Base-by-base conservation (phyloP, 2,329 filamentous ascomycete genomes). In the Ophiognomonia clavigignenti-juglandacearum region DNA sequence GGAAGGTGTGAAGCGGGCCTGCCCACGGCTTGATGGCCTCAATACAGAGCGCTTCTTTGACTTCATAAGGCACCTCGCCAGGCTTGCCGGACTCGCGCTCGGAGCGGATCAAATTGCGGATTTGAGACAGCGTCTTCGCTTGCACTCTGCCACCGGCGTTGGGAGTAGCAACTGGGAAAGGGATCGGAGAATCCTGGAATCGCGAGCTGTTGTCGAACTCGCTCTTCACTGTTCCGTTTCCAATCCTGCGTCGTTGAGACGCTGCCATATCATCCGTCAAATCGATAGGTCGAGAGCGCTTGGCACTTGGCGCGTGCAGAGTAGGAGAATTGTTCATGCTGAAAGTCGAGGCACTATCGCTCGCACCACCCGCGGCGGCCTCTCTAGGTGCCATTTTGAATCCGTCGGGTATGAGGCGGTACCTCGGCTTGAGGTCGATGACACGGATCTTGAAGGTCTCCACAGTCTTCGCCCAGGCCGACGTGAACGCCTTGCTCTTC, bases 1-100 rank as follows among this genome's bases (percentile, higher is more conserved):
- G 61, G 38, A 80, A 78, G 0, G 57, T 66, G 0, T 71, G 59
- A 39, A 83, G 68, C 0, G 81, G 80, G 0, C 57, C 56, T 1
- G 71, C 58, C 85, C 85, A 88, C 1, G 78, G 74, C 7, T 61
- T 58, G 2, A 86, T 74, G 0, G 77, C 75, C n/a, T 76, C 64
- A 14, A 71, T 66, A 38, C 77, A 80, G 14, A 86, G 67, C 0
- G 70, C 69, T 23, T 82, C 74, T 19, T 83, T 80, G 0, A 85
- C 80, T 31, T 78, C 75, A 0, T 77, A 73, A 0, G 82, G 75
- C 0, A 80, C 75, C 0, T 81, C 70, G 6, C 76, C 74, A 0
- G 80, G 80, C 54, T 82, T 70, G 0, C 82, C 81, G 0, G 78
- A 74, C 16, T 70, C 70, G 22, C 74, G 76, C 11, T 78, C 77